A percentile compares a stretch with the other conserved stretches of the same genome.
Conservation (phyloP, 306 rosid species). For the Heteromeles arbutifolia region DNA sequence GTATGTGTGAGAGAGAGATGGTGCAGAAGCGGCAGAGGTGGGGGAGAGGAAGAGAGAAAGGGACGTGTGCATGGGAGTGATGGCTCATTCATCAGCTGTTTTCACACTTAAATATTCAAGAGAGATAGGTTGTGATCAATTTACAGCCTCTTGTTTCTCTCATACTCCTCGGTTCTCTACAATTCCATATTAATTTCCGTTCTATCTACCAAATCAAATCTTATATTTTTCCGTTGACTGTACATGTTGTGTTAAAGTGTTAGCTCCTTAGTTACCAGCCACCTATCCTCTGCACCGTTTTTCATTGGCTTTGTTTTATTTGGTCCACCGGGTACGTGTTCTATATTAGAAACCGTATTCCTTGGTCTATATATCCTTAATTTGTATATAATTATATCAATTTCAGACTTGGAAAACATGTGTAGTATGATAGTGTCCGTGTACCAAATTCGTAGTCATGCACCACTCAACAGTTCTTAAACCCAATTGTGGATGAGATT, state of each 20-base stretch:
- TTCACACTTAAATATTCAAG: conserved; percentile 44
- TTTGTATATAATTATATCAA: background rate
- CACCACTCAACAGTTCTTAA: background rate
- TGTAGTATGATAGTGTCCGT: background rate
- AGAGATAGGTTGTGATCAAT: conserved; percentile 9
- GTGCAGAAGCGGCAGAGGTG: conserved; percentile 51
- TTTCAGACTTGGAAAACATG: background rate
- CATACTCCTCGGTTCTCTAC: conserved; percentile 48
- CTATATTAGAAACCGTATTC: background rate
- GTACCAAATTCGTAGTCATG: background rate
- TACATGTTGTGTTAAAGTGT: background rate
- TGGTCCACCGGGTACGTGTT: background rate
- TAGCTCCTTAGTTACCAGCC: background rate
- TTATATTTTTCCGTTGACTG: background rate
- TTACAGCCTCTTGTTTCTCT: conserved; percentile 17
- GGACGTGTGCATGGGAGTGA: conserved; percentile 95
- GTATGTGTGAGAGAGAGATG: conserved; percentile 23
- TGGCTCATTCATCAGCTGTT: conserved; percentile 73
- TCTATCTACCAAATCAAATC: conserved; percentile 5
- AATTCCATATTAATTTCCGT: conserved; percentile 48
- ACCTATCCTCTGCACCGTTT: background rate
- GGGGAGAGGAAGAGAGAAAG: conserved; percentile 62
- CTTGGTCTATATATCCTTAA: background rate
- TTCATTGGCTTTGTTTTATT: background rate
- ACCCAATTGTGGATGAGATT: background rate